Evolutionary conservation across 2,329 filamentous ascomycete species (phyloP).

Genomic region (Beauveria medogensis): DNA sequence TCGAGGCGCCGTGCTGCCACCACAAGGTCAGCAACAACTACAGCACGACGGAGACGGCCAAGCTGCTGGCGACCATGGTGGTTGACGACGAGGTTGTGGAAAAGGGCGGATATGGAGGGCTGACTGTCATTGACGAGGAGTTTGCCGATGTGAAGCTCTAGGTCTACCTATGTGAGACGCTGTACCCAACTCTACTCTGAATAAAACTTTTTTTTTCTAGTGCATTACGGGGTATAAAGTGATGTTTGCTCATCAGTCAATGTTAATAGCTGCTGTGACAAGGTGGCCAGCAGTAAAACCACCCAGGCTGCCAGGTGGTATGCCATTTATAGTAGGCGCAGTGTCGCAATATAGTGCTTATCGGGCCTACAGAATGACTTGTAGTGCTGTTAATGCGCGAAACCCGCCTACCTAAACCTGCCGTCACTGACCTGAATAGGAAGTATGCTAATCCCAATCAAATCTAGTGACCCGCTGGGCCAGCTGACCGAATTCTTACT

Average conservation of each 20-base stretch:
- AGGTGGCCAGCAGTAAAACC: too few relatives aligned
- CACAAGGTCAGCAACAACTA: slow-evolving; percentile 17
- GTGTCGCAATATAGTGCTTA: too few relatives aligned
- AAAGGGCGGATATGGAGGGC: slow-evolving; percentile 12
- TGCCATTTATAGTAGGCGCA: too few relatives aligned
- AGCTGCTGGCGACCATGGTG: slow-evolving; percentile 15
- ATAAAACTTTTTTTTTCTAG: background rate
- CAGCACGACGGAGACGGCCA: slow-evolving; percentile 11
- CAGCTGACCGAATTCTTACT: too few relatives aligned
- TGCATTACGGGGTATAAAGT: background rate
- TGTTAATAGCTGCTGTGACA: too few relatives aligned
- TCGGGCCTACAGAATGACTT: background rate
- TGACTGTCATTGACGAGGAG: slow-evolving; percentile 16
- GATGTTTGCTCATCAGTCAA: too few relatives aligned
- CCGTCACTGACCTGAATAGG: background rate
- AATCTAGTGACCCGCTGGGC: too few relatives aligned
- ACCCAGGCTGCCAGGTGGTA: too few relatives aligned
- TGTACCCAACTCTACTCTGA: background rate
- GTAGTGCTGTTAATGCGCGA: background rate
- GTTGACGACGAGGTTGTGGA: slow-evolving; percentile 15
- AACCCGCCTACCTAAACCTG: background rate
- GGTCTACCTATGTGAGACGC: background rate
- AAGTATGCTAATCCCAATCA: too few relatives aligned
- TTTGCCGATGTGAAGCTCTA: slow-evolving; percentile 12
- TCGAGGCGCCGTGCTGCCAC: slow-evolving; percentile 18